Conservation (phyloP, 75 land plant genomes). For the Adiantum capillusveneris region DNA sequence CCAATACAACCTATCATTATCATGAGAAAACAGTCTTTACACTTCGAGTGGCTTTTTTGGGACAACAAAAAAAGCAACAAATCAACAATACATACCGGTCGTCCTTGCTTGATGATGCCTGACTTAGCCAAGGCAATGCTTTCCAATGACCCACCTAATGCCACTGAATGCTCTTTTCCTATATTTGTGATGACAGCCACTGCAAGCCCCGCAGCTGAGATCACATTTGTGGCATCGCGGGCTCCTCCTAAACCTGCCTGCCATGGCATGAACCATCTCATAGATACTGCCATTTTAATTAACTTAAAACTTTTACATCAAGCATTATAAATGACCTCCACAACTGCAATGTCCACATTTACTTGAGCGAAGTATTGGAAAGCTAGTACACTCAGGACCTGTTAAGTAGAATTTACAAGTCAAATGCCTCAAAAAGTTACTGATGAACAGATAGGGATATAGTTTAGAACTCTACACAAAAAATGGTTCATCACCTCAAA, state of each 20-base stretch:
- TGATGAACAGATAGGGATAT: no score
- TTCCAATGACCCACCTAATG: slow-evolving; percentile 85
- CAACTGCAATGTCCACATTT: slow-evolving; percentile 76
- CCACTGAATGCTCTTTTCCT: slow-evolving; percentile 80
- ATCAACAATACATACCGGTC: slow-evolving; percentile 49
- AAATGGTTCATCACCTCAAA: no score
- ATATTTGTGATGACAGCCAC: slow-evolving; percentile 73
- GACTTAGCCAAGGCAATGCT: slow-evolving; percentile 86
- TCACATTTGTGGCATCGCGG: slow-evolving; percentile 94
- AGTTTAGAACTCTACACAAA: no score
- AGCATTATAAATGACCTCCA: slow-evolving; percentile 47
- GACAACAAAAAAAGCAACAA: neutral
- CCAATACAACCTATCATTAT: slow-evolving; percentile 49
- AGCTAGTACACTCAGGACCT: slow-evolving; percentile 85
- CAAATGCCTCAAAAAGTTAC: no score
- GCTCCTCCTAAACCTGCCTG: slow-evolving; percentile 98
- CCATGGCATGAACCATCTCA: neutral
- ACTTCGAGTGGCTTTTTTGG: neutral
- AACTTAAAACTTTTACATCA: neutral
- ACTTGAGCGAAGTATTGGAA: slow-evolving; percentile 69
- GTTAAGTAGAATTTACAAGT: no score
- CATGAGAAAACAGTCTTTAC: no score
- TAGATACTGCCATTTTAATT: neutral
- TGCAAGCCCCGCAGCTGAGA: slow-evolving; percentile 49
- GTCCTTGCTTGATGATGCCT: slow-evolving; percentile 79